These are phyloP conservation scores for Xylariaceae sp. DNA, from an alignment of 2,329 filamentous ascomycete genomes.

Conservation along the genomic window DNA sequence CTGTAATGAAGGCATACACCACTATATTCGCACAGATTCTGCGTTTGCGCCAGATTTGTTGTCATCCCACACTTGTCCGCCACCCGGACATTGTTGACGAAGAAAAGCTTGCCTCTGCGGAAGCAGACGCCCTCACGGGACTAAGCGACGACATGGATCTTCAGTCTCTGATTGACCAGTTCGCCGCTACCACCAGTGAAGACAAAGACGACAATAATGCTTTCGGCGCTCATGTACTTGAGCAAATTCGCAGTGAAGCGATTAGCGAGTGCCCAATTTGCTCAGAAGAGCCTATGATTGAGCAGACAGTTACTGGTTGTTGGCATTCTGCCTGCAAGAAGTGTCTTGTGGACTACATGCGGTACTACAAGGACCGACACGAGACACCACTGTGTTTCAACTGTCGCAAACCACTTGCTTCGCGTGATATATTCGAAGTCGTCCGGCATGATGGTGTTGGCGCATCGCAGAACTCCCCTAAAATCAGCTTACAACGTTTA, in stretches of 20 bases:
- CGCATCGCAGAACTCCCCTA: conserved; percentile 37
- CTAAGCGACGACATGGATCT: conserved; percentile 96
- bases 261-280: conserved; percentile 91
- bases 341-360: conserved; percentile 84
- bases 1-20: conserved; percentile 89
- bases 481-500: conserved; percentile 56
- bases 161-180: conserved; percentile 75
- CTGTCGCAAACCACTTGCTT: conserved; percentile 77
- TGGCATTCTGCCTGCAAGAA: conserved; percentile 97
- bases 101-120: conserved; percentile 74
- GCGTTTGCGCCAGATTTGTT: conserved; percentile 87
- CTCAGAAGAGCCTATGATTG: conserved; percentile 89
- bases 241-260: conserved; percentile 86
- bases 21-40: conserved; percentile 97
- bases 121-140: conserved; percentile 72
- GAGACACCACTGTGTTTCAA: conserved; percentile 80
- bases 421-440: conserved; percentile 86
- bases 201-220: conserved; percentile 61
- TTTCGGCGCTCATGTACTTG: conserved; percentile 81
- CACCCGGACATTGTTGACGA: conserved; percentile 81
- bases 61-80: conserved; percentile 83
- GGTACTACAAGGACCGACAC: conserved; percentile 74
- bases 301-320: conserved; percentile 90
- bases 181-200: conserved; percentile 63
- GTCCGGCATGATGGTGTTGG: conserved; percentile 61